Evolutionary conservation across 1,284 basidiomycete species (phyloP), one percentile per base, ranked within the genome.

Genomic region (Grifola frondosa): DNA sequence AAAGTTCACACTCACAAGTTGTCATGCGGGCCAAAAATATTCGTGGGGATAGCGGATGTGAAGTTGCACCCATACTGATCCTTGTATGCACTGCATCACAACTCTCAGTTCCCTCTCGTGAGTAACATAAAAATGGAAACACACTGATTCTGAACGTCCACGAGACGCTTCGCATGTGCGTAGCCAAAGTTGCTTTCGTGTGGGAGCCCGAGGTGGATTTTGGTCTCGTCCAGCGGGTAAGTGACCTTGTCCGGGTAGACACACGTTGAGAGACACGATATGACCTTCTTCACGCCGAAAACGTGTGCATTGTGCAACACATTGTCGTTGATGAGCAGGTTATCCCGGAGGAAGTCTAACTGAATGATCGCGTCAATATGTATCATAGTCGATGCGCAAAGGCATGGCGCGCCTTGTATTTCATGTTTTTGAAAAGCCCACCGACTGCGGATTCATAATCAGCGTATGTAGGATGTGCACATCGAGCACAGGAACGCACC

Each of bases 111-210:
- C 37, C 21, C 23, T 21, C 17, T 17, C 25, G 23, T 30, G 22
- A 32, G 38, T 37, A 45, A 40, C 23, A 33, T 31, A 23, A 39
- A 28, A 28, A 30, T 12, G 15, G 25, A 26, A 25, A 61, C 83
- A 43, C 50, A 93, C 91, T 87, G 90, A 61, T 95, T 95, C 62
- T 92, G 88, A 2, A 94, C 81, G 62, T 95, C 92, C 3, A 96
- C 90, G 73, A 95, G 77, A n/a, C 92, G 77, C 69, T 96, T 96
- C 25, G 90, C 91, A 56, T 95, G 86, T 1, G 92, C 86, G 57
- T 96, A 96, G 13, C 91, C 92, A 68, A 91, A 94, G 74, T 95
- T 95, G 55, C 86, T 89, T 46, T 84, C 74, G 60, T 95, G 92
- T 5, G 92, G 92, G 23, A 88, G 87, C 6, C 92, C 92, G 26